These are phyloP conservation scores for Laburnicola sp. DNA, from an alignment of 2,329 filamentous ascomycete genomes.

Conservation along the genomic window DNA sequence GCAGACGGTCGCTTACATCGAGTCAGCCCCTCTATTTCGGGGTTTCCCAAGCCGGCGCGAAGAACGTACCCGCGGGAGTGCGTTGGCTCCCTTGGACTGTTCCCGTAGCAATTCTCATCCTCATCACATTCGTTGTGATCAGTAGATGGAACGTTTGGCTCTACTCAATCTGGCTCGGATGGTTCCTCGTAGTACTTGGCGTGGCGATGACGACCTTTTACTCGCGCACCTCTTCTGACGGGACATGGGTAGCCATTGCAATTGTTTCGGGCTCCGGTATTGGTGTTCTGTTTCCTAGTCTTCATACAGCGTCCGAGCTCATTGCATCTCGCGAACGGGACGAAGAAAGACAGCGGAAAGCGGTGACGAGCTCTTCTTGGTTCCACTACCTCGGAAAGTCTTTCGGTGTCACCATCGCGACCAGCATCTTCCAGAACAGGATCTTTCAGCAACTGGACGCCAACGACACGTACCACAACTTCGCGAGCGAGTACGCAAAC, in stretches of 20 bases:
- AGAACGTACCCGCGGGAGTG: conserved; percentile 25
- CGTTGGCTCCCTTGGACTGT: conserved; percentile 37
- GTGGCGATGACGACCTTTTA: conserved; percentile 50
- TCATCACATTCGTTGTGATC: conserved; percentile 26
- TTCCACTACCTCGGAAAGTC: conserved; percentile 54
- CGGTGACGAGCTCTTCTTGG: conserved; percentile 52
- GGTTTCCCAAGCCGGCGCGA: conserved; percentile 24
- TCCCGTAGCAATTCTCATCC: conserved; percentile 28
- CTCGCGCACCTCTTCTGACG: conserved; percentile 42
- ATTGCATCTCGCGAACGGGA: conserved; percentile 11
- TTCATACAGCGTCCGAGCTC: conserved; percentile 48
- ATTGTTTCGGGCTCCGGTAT: conserved; percentile 47
- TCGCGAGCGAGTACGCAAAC: conserved; percentile 24
- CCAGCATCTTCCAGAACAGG: conserved; percentile 47
- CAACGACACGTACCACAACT: conserved; percentile 21
- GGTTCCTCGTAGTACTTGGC: conserved; percentile 45
- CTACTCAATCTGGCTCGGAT: conserved; percentile 32
- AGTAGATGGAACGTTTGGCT: conserved; percentile 26
- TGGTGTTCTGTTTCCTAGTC: conserved; percentile 49
- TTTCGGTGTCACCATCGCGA: conserved; percentile 53
- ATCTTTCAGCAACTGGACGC: conserved; percentile 25
- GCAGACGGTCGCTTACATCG: no score
- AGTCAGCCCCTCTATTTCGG: conserved; percentile 34
- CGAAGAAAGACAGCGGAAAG: conserved; percentile 19
- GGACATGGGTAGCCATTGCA: conserved; percentile 50